Conservation (phyloP, 352 stramenopile genomes). For the Phytophthora aleatoria region DNA sequence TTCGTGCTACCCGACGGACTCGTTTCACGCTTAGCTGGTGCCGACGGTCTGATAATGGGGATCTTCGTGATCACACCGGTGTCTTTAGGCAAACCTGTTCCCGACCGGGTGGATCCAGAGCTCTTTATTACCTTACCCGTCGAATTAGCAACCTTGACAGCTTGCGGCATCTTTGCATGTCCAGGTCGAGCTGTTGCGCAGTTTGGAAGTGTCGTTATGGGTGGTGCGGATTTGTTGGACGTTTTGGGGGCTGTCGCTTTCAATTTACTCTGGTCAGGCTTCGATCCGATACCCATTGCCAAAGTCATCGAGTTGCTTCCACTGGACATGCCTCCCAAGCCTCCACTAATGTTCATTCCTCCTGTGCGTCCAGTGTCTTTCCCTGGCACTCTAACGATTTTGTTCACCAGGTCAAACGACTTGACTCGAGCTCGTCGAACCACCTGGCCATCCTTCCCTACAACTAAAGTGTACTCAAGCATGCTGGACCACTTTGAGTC, state of each 20-base stretch:
- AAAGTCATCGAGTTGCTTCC: slow-evolving; percentile 39
- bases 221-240: slow-evolving; percentile 48
- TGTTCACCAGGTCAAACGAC: slow-evolving; percentile 81
- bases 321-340: slow-evolving; percentile 28
- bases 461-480: slow-evolving; percentile 85
- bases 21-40: slow-evolving; percentile 70
- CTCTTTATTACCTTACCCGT: slow-evolving; percentile 60
- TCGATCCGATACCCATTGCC: slow-evolving; percentile 39
- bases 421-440: slow-evolving; percentile 81
- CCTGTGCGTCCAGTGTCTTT: slow-evolving; percentile 55
- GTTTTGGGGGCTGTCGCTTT: slow-evolving; percentile 51
- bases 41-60: slow-evolving; percentile 70
- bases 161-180: slow-evolving; percentile 56
- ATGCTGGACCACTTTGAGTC: slow-evolving; percentile 88
- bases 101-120: slow-evolving; percentile 39
- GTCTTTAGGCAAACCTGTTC: slow-evolving; percentile 54
- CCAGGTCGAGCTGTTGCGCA: slow-evolving; percentile 51
- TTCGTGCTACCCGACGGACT: slow-evolving; percentile 63
- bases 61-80: slow-evolving; percentile 64
- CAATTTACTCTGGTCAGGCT: slow-evolving; percentile 43
- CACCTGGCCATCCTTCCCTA: slow-evolving; percentile 86
- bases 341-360: slow-evolving; percentile 20
- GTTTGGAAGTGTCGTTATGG: slow-evolving; percentile 74
- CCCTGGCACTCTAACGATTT: slow-evolving; percentile 53
- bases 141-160: slow-evolving; percentile 56